Evolutionary conservation across 2,329 filamentous ascomycete genomes (phyloP).

Genomic region (Ophiocordyceps unilateralis): DNA sequence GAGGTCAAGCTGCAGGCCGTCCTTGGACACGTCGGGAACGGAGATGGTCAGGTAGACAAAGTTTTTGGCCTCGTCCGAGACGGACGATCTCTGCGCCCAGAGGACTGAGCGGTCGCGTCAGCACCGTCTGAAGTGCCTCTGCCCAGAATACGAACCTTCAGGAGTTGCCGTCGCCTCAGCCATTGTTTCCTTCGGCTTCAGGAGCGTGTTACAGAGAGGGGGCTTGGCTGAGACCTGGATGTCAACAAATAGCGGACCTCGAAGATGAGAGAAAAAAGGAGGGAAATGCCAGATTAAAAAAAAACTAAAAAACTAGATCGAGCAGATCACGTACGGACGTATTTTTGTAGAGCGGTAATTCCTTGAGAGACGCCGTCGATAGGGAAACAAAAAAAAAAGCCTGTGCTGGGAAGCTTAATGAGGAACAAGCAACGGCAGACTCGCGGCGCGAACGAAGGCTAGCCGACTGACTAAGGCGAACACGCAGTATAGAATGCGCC

Average conservation of each 20-base stretch:
- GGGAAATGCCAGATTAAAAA: background rate
- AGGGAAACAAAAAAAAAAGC: background rate
- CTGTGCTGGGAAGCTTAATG: background rate
- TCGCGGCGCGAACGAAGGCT: background rate
- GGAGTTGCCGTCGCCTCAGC: conserved; percentile 12
- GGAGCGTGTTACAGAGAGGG: background rate
- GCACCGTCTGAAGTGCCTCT: too few species aligned
- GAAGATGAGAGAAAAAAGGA: too few species aligned
- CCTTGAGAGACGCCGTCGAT: background rate
- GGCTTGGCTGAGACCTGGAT: background rate
- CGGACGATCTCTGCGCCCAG: conserved; percentile 93
- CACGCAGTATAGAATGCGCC: conserved; percentile 18
- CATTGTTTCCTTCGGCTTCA: background rate
- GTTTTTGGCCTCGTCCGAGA: conserved; percentile 68
- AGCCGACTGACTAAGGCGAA: background rate
- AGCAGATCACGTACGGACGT: background rate
- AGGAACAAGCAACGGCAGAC: background rate
- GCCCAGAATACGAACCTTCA: conserved; percentile 26
- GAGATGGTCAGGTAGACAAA: conserved; percentile 86
- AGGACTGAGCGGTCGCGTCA: conserved; percentile 44
- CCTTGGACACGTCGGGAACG: conserved; percentile 65
- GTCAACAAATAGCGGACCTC: background rate
- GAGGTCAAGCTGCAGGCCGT: conserved; percentile 66
- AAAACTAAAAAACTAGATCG: background rate
- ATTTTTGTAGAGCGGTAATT: too few species aligned